Base-by-base conservation (phyloP, 2,329 filamentous ascomycete species). In the Aspergillus chevalieri region DNA sequence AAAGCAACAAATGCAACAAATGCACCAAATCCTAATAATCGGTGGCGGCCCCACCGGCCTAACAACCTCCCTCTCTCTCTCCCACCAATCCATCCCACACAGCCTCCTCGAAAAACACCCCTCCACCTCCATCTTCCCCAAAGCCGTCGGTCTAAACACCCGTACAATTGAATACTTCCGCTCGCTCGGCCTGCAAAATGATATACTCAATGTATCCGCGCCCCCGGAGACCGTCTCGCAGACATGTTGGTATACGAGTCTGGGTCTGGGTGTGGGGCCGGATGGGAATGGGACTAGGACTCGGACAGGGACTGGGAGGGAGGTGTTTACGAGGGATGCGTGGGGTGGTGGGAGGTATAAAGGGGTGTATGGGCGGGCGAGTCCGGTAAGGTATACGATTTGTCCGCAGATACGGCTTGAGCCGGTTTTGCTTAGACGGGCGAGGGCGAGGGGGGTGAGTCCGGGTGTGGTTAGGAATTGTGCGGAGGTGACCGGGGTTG, bases 391-490 rank as follows among this genome's bases (percentile, higher is more conserved):
- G 36, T 70, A 69, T 52, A 51, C 51, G 17, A 62, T 62, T 4
- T 46, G 69, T 30, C 64, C 66, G 9, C 66, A 69, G 48, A 67
- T 71, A 12, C 58, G 66, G n/a, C 51, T 68, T 12, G 68, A 72
- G 52, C 68, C 67, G 14, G 60, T 70, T 28, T 51, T 71, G 24
- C 51, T 55, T 38, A 47, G 54, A 26, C 50, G 60, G 22, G 67
- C 66, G 8, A 43, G 51, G 26, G 59, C 65, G 47, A 52, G 68
- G 30, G 17, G 17, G 17, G 17, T 17, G 17, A 68, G 65, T 48
- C 61, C 63, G 1, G 43, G 51, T 2, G 64, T 59, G 1, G 53
- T 70, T n/a, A 47, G 48, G 19, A 66, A 63, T 46, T 43, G 48
- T 3, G 51, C 56, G 10, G 63, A 67, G 46, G 65, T 69, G 2